Conservation (phyloP, 371 early-diverging fungal species). For the Polyrhizophydium stewartii region DNA sequence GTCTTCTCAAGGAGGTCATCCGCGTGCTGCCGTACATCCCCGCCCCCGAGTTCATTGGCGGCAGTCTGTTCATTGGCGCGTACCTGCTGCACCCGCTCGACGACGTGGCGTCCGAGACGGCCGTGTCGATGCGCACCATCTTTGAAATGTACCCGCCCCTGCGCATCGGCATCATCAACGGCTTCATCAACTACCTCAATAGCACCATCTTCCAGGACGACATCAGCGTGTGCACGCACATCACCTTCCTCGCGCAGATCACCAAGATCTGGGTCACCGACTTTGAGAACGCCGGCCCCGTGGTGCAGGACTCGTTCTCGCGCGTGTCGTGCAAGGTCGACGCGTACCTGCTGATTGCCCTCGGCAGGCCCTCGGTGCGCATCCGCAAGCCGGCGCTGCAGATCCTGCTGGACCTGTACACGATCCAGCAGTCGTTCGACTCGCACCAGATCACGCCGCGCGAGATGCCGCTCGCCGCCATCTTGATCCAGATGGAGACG, state of each 20-base stretch:
- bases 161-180: slow-evolving; percentile 37
- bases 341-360: slow-evolving; percentile 29
- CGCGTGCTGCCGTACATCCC: slow-evolving; percentile 33
- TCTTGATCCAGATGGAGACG: slow-evolving; percentile 19
- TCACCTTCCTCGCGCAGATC: slow-evolving; percentile 24
- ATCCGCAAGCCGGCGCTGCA: slow-evolving; percentile 29
- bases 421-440: slow-evolving; percentile 19
- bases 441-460: slow-evolving; percentile 17
- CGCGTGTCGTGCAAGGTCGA: slow-evolving; percentile 46
- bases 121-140: slow-evolving; percentile 20
- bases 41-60: slow-evolving; percentile 32
- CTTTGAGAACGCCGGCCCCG: slow-evolving; percentile 7
- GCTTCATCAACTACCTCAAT: slow-evolving; percentile 38
- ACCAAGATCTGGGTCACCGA: slow-evolving; percentile 21
- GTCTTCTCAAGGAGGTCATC: slow-evolving; percentile 33
- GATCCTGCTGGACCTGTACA: slow-evolving; percentile 31
- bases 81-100: slow-evolving; percentile 28
- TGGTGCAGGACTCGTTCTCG: slow-evolving; percentile 23
- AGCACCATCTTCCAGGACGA: slow-evolving; percentile 29
- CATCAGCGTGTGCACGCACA: slow-evolving; percentile 30
- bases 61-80: slow-evolving; percentile 33
- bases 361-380: slow-evolving; percentile 28
- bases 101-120: slow-evolving; percentile 31
- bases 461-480: slow-evolving; percentile 31
- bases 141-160: slow-evolving; percentile 29